Conservation (phyloP, 352 stramenopile genomes). For the Phytopythium cucurbitacearum region DNA sequence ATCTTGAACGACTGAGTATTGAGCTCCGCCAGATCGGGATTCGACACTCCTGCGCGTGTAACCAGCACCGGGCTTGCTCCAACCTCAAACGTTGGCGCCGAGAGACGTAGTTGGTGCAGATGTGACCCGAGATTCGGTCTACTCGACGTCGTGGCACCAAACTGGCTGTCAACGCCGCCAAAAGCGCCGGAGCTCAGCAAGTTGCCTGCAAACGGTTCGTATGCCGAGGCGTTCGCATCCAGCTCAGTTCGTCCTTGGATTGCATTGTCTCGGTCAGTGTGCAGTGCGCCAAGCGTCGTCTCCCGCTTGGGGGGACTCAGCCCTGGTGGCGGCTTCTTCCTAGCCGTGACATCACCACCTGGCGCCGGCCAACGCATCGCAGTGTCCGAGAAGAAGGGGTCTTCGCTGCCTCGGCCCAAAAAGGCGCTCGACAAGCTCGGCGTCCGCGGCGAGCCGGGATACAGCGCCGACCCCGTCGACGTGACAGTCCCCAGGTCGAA, state of each 20-base stretch:
- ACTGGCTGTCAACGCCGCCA: conserved; percentile 17
- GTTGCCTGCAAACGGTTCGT: too few relatives aligned
- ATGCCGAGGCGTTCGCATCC: too few relatives aligned
- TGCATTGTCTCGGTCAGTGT: too few relatives aligned
- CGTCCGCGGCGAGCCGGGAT: background rate
- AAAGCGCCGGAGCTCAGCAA: conserved; percentile 1
- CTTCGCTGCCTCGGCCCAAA: background rate
- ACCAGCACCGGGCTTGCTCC: background rate
- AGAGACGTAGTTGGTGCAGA: conserved; percentile 21
- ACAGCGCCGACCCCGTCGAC: conserved; percentile 1
- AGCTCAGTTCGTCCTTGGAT: too few relatives aligned
- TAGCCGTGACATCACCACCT: too few relatives aligned
- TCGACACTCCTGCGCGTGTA: conserved; percentile 19
- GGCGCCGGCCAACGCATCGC: too few relatives aligned
- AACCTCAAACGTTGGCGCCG: conserved; percentile 16
- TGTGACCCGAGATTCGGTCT: conserved; percentile 16
- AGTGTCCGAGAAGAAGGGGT: too few relatives aligned
- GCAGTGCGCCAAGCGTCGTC: too few relatives aligned
- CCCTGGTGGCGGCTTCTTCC: too few relatives aligned
- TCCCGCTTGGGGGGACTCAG: too few relatives aligned
- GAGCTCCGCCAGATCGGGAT: conserved; percentile 52
- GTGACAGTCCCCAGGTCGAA: conserved; percentile 6
- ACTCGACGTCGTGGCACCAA: conserved; percentile 1
- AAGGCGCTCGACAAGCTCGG: background rate
- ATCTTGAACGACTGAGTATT: conserved; percentile 68